Evolutionary conservation across 2,329 filamentous ascomycete species (phyloP).

Genomic region (Emmonsiellopsis sp.): DNA sequence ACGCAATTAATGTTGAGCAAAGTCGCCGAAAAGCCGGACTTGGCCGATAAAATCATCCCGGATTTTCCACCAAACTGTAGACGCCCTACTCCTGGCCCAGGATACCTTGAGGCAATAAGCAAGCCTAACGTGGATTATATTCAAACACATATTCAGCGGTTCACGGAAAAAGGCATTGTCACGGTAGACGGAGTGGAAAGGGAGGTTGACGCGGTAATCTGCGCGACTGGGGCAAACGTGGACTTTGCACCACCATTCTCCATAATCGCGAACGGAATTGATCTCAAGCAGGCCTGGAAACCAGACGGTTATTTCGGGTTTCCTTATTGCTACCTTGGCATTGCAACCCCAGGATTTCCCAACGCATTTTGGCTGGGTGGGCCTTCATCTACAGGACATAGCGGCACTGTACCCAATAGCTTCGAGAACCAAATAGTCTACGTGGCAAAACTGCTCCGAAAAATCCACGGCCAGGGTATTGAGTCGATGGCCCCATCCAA

Average conservation of each 20-base stretch:
- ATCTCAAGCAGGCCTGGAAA: slow-evolving; percentile 49
- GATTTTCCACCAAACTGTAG: slow-evolving; percentile 57
- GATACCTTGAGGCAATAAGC: slow-evolving; percentile 56
- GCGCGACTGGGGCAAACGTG: slow-evolving; percentile 57
- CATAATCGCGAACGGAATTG: slow-evolving; percentile 45
- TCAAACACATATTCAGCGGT: slow-evolving; percentile 45
- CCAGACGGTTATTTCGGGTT: slow-evolving; percentile 48
- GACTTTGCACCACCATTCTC: slow-evolving; percentile 52
- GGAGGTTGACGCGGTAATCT: slow-evolving; percentile 56
- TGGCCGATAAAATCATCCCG: slow-evolving; percentile 49
- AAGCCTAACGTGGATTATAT: slow-evolving; percentile 56
- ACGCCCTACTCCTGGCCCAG: slow-evolving; percentile 55
- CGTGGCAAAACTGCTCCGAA: slow-evolving; percentile 58
- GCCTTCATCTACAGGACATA: slow-evolving; percentile 49
- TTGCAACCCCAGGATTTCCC: slow-evolving; percentile 55
- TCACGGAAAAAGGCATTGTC: slow-evolving; percentile 52
- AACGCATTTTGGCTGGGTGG: slow-evolving; percentile 59
- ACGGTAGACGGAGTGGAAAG: slow-evolving; percentile 48
- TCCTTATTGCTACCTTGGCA: slow-evolving; percentile 58
- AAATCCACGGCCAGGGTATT: slow-evolving; percentile 57
- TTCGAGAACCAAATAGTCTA: slow-evolving; percentile 59
- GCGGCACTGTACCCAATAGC: slow-evolving; percentile 57
- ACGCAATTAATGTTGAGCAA: slow-evolving; percentile 45
- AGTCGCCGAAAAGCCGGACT: slow-evolving; percentile 44
- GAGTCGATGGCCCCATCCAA: slow-evolving; percentile 49